Evolutionary conservation across 139 green algal species (phyloP), one percentile per base, ranked within the genome.

Genomic region (Diplosphaera chodatii): DNA sequence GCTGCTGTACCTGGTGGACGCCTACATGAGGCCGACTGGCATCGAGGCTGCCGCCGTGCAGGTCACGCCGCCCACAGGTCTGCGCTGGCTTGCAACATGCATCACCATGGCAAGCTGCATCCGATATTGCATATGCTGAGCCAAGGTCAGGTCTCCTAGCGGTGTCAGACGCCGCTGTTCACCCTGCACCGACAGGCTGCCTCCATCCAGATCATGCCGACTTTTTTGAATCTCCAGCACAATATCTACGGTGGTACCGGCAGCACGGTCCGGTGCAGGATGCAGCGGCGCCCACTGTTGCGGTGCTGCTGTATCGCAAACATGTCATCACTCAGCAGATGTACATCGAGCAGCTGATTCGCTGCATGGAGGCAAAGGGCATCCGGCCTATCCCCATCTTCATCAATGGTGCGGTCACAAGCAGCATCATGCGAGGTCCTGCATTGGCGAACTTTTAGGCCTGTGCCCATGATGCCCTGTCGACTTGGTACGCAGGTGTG

Each of bases 251-350:
- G 55, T 96, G 91, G 92, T 93, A 94, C 56, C 18, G 59, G 20
- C n/a, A 63, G 21, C 40, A 85, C 66, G 85, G 87, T 0, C 78
- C 78, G 34, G 68, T 92, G 55, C 62, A 80, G 15, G 78, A 75
- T 40, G 71, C 78, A 32, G 76, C 70, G 33, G 73, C 55, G 2
- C 91, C 93, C 21, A 80, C 87, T 48, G 94, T 96, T 33, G 95
- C 81, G 4, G 78, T 98, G 56, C 85, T 99, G 75, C 84, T 99
- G 71, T 99, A 98, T 67, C 85, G 95, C 73, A 99, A 99, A 82
- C 95, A 99, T 78, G 95, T 99, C 65, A 96, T 99, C 69, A 99
- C 94, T 3, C 75, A 86, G 63, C 83, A 90, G 79, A 64, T 56
- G 64, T 97, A 98, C 85, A 90, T 98, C 63, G 32, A 59, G 4